Evolutionary conservation across 371 early-diverging fungal species (phyloP), one percentile per base, ranked within the genome.

Genomic region (Syncephalastrum racemosum): DNA sequence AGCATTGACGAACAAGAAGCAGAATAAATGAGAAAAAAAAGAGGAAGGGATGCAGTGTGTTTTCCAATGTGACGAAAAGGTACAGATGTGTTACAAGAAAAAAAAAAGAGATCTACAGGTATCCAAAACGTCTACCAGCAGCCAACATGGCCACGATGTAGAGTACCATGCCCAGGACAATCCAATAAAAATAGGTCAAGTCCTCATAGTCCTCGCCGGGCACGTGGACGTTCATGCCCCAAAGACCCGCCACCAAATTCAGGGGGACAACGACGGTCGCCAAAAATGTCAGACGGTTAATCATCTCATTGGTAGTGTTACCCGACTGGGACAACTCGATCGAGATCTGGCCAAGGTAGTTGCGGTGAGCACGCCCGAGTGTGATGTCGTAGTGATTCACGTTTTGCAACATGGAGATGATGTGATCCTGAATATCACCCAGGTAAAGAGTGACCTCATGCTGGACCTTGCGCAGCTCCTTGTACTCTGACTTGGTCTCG

Each of bases 401-500:
- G 57, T 92, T 96, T 67, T 95, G 94, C 31, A 91, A 69, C 95
- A 97, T 95, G 16, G 97, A 95, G 44, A 95, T 75, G 8, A 97
- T 88, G 67, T 98, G 98, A 66, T 97, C 97, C 73, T 95, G 92
- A 57, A 97, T 95, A 68, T 97, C 98, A 8, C 93, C 92, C 39
- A 97, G 71, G 67, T 95, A 97, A 2, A 87, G 66, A 0, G 67
- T 58, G 61, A 79, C 66, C 59, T 78, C 63, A 79, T 89, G 66
- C 65, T 86, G 66, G 4, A 63, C 54, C 25, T 68, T 70, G 12
- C 59, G 57, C 14, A 71, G 62, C 4, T 67, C 16, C 24, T 46
- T 22, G 63, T 58, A 39, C 67, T 68, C 41, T 68, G 40, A 54
- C 67, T 44, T 60, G 64, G 40, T 61, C 19, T 51, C 62, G 10